phyloP scores from a whole-genome alignment of 1,139 yeast genomes.

The Yamadazyma membranifaciens region DNA sequence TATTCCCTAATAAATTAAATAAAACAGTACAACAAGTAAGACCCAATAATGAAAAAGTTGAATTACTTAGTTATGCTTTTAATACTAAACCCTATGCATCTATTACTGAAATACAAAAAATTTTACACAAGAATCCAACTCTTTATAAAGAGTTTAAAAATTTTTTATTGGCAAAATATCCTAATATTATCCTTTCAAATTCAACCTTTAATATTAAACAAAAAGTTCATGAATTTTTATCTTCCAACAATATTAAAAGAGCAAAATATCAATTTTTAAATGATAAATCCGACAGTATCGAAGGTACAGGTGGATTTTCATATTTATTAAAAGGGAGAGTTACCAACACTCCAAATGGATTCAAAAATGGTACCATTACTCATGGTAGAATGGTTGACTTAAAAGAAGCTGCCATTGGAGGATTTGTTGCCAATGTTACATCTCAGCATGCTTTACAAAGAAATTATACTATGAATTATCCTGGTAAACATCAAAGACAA shows the following conservation, averaged over 20 bases:
- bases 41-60: constrained; percentile 16
- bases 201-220: constrained; percentile 19
- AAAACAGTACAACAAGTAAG: constrained; percentile 15
- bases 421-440: constrained; percentile 55
- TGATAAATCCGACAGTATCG: constrained; percentile 25
- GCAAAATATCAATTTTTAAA: constrained; percentile 8
- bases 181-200: constrained; percentile 27
- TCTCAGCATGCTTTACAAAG: constrained; percentile 41
- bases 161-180: constrained; percentile 37
- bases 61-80: constrained; percentile 23
- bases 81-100: constrained; percentile 30
- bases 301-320: constrained; percentile 74
- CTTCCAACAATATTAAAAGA: constrained; percentile 8
- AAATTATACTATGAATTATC: constrained; percentile 40
- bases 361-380: constrained; percentile 54
- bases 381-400: constrained; percentile 68
- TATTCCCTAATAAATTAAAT: constrained; percentile 28
- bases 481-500: constrained; percentile 46
- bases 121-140: constrained; percentile 34
- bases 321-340: constrained; percentile 73
- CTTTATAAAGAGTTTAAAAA: constrained; percentile 30
- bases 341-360: constrained; percentile 73
- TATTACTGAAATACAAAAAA: constrained; percentile 24
- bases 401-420: constrained; percentile 68
- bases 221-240: constrained; percentile 30